Evolutionary conservation across 228 moss, liverwort and hornwort genomes (phyloP).

Genomic region (Sphagnum fallax): DNA sequence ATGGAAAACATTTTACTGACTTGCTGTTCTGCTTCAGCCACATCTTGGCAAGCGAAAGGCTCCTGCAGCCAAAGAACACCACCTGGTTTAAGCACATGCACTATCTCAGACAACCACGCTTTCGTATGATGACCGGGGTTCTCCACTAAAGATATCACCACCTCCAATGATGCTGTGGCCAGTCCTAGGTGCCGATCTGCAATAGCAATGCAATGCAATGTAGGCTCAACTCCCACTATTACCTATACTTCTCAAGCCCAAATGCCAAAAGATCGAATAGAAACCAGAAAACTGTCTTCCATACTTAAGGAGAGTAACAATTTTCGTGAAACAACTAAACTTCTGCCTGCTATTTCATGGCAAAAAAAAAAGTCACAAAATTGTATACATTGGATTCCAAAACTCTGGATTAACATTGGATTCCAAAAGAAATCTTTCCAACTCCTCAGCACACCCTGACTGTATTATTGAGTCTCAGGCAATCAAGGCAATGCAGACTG

Average conservation of each 20-base stretch:
- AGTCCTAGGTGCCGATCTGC: constrained; percentile 45
- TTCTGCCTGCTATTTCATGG: background rate
- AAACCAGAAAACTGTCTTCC: background rate
- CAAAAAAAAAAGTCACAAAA: background rate
- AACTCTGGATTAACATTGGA: too few species aligned
- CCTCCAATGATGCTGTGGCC: constrained; percentile 37
- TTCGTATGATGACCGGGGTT: constrained; percentile 63
- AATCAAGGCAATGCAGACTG: too few species aligned
- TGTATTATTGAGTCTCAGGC: too few species aligned
- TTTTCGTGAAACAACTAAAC: background rate
- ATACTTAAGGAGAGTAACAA: too few species aligned
- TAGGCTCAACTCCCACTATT: background rate
- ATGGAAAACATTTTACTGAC: constrained; percentile 9
- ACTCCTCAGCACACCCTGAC: too few species aligned
- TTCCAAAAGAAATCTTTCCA: too few species aligned
- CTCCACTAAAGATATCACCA: constrained; percentile 59
- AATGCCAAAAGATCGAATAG: too few species aligned
- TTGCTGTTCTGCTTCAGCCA: constrained; percentile 44
- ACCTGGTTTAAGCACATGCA: constrained; percentile 66
- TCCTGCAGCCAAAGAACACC: constrained; percentile 70
- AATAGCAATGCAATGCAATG: background rate
- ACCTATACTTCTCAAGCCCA: background rate
- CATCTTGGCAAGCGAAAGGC: constrained; percentile 43
- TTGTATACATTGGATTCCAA: too few species aligned
- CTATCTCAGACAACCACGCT: constrained; percentile 39